These are phyloP conservation scores for Neopestalotiopsis rosae DNA, from an alignment of 2,329 filamentous ascomycete species.

Conservation along the genomic window DNA sequence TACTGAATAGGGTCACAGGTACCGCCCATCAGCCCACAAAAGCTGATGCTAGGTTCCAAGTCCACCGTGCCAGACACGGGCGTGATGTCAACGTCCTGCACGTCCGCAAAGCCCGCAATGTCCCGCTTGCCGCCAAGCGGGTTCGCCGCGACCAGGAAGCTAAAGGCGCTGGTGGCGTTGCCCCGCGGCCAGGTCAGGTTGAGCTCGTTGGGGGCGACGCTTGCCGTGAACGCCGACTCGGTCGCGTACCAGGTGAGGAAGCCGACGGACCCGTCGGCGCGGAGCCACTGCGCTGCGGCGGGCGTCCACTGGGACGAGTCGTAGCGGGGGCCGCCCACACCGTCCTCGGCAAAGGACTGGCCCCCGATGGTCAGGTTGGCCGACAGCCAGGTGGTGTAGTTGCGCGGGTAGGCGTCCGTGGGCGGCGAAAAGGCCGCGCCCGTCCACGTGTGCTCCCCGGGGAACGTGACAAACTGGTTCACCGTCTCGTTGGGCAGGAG, in stretches of 20 bases:
- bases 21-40: conserved; percentile 34
- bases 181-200: conserved; percentile 51
- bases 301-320: conserved; percentile 54
- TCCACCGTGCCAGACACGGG: conserved; percentile 39
- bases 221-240: conserved; percentile 39
- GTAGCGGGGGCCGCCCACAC: conserved; percentile 51
- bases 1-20: conserved; percentile 21
- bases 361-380: conserved; percentile 55
- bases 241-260: conserved; percentile 40
- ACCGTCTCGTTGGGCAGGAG: conserved; percentile 42
- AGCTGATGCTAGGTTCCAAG: conserved; percentile 36
- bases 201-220: conserved; percentile 38
- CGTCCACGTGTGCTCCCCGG: conserved; percentile 48
- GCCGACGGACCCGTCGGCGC: conserved; percentile 21
- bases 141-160: conserved; percentile 46
- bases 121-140: conserved; percentile 36
- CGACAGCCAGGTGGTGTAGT: conserved; percentile 55
- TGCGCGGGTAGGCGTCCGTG: conserved; percentile 51
- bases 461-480: conserved; percentile 43
- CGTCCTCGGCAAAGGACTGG: conserved; percentile 51
- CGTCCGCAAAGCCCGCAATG: conserved; percentile 41
- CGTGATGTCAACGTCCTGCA: conserved; percentile 42
- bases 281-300: conserved; percentile 52
- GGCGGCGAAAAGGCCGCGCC: conserved; percentile 54
- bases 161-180: conserved; percentile 44